phyloP scores from a whole-genome alignment of 208 protist species.

The Naegleria fowleri region DNA sequence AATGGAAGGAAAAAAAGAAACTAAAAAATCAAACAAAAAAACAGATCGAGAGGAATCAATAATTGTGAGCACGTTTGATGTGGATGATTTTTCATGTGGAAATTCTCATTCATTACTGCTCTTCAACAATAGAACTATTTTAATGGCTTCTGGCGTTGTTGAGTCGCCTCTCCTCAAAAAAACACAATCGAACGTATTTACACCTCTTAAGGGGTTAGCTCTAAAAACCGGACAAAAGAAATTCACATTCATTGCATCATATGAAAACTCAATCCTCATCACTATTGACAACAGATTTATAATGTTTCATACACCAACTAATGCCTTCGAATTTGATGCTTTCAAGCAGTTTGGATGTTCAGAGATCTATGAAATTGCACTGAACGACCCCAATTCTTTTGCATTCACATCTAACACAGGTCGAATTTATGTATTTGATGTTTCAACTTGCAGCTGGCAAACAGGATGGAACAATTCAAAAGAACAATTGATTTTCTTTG shows the following conservation, averaged over 20 bases:
- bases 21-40: neutral
- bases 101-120: neutral
- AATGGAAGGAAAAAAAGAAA: neutral
- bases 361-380: neutral
- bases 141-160: neutral
- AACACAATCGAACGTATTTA: neutral
- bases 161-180: neutral
- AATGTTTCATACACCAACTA: neutral
- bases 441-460: neutral
- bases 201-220: neutral
- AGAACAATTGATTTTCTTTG: neutral
- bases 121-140: neutral
- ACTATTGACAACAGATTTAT: neutral
- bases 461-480: neutral
- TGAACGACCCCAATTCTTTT: neutral
- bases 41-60: neutral
- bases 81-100: neutral
- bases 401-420: neutral
- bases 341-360: neutral
- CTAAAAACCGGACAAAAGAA: neutral
- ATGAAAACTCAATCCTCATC: neutral
- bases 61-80: neutral
- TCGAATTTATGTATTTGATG: neutral
- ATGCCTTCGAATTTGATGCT: neutral
- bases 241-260: neutral